Evolutionary conservation across 495 filamentous ascomycete species (phyloP).

Genomic region (Chaetomium cochliodes): DNA sequence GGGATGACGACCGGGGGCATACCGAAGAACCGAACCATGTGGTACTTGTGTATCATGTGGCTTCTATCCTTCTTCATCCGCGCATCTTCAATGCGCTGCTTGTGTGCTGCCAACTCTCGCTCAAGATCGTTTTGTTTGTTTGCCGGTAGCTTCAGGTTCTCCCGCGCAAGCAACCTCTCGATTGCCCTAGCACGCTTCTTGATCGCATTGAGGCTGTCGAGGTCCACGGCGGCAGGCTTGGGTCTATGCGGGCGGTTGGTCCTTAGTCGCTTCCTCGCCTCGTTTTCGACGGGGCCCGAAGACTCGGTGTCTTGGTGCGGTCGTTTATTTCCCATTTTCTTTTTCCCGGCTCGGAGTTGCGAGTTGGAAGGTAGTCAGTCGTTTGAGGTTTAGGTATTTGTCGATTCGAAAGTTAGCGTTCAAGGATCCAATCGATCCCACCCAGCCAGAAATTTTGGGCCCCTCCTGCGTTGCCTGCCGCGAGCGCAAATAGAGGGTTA

Average conservation of each 20-base stretch:
- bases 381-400: background rate
- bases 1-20: slow-evolving; percentile 27
- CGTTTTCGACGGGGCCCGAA: slow-evolving; percentile 17
- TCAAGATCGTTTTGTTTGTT: slow-evolving; percentile 74
- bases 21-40: slow-evolving; percentile 93
- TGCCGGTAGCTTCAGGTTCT: slow-evolving; percentile 62
- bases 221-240: slow-evolving; percentile 37
- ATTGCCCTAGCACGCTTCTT: slow-evolving; percentile 63
- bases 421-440: background rate
- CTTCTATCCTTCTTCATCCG: slow-evolving; percentile 59
- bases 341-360: slow-evolving; percentile 13
- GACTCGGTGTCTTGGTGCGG: slow-evolving; percentile 29
- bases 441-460: slow-evolving; percentile 13
- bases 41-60: slow-evolving; percentile 81
- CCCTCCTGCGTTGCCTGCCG: background rate
- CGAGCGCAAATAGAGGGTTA: slow-evolving; percentile 15
- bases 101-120: slow-evolving; percentile 72
- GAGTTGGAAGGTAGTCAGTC: background rate
- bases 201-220: slow-evolving; percentile 42
- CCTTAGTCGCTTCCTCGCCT: slow-evolving; percentile 21
- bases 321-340: slow-evolving; percentile 27
- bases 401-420: background rate
- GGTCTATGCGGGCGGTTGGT: slow-evolving; percentile 30
- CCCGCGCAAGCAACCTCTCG: slow-evolving; percentile 59
- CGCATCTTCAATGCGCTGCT: slow-evolving; percentile 63